phyloP scores from a whole-genome alignment of 129 eudicot species.

The Arctium minus region DNA sequence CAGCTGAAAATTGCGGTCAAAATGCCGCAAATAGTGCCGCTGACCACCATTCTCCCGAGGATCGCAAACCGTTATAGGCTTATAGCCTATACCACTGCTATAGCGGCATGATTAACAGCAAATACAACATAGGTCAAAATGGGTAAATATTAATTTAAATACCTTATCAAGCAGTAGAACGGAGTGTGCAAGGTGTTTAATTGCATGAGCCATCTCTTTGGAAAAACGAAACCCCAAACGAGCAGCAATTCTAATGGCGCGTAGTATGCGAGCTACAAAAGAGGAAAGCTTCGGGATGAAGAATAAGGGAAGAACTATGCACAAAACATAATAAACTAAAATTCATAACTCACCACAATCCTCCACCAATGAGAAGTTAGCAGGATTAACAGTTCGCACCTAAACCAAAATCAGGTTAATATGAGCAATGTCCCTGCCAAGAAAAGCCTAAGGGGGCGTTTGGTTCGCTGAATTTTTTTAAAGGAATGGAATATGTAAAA shows the following conservation, averaged over 20 bases:
- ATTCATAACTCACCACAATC: conserved; percentile 54
- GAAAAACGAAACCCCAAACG: conserved; percentile 60
- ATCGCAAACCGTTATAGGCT: too few species aligned
- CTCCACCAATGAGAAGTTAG: conserved; percentile 51
- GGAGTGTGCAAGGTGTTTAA: conserved; percentile 50
- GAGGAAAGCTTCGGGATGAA: not conserved
- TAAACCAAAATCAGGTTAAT: conserved; percentile 16
- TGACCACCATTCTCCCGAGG: too few species aligned
- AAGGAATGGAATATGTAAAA: too few species aligned
- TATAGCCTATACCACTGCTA: too few species aligned
- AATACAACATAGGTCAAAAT: not conserved
- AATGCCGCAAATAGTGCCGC: too few species aligned
- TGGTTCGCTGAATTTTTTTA: not conserved
- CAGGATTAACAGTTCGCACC: conserved; percentile 67
- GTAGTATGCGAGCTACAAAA: conserved; percentile 73
- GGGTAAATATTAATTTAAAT: not conserved
- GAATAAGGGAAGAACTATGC: not conserved
- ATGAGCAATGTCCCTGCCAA: not conserved
- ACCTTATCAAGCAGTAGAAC: conserved; percentile 67
- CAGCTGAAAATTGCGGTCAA: too few species aligned
- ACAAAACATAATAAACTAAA: not conserved
- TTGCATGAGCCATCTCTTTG: conserved; percentile 48
- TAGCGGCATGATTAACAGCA: too few species aligned
- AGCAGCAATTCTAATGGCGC: conserved; percentile 73
- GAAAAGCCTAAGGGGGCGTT: not conserved